Conservation (phyloP, 2,329 filamentous ascomycete species). For the Raffaelea arxii region DNA sequence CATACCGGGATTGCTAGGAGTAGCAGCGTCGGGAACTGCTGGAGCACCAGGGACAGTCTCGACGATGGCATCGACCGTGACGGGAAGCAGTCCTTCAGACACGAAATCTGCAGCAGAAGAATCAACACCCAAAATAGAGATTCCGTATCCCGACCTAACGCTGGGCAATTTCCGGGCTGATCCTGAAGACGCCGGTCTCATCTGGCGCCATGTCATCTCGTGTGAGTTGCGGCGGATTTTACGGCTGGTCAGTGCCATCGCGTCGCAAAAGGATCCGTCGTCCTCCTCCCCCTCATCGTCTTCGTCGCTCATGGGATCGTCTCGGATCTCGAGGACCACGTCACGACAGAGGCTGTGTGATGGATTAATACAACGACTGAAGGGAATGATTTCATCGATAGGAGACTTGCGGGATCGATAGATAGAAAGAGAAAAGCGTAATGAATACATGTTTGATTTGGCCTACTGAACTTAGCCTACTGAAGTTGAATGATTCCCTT, state of each 20-base stretch:
- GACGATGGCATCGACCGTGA: too few relatives aligned
- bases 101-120: too few relatives aligned
- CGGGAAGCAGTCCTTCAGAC: too few relatives aligned
- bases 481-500: too few relatives aligned
- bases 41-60: not conserved
- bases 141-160: not conserved
- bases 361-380: not conserved
- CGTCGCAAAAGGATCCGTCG: conserved; percentile 13
- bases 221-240: not conserved
- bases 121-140: too few relatives aligned
- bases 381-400: not conserved
- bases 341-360: conserved; percentile 13
- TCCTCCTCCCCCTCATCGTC: conserved; percentile 28
- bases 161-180: not conserved
- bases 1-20: not conserved
- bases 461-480: too few relatives aligned
- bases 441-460: not conserved
- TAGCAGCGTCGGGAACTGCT: too few relatives aligned
- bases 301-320: conserved; percentile 29
- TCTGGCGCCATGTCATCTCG: not conserved
- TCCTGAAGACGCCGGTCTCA: not conserved
- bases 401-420: not conserved
- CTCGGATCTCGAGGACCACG: conserved; percentile 27
- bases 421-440: not conserved
- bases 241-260: not conserved